phyloP scores from a whole-genome alignment of 2,329 filamentous ascomycete genomes.

The Sordariomycetes sp. region DNA sequence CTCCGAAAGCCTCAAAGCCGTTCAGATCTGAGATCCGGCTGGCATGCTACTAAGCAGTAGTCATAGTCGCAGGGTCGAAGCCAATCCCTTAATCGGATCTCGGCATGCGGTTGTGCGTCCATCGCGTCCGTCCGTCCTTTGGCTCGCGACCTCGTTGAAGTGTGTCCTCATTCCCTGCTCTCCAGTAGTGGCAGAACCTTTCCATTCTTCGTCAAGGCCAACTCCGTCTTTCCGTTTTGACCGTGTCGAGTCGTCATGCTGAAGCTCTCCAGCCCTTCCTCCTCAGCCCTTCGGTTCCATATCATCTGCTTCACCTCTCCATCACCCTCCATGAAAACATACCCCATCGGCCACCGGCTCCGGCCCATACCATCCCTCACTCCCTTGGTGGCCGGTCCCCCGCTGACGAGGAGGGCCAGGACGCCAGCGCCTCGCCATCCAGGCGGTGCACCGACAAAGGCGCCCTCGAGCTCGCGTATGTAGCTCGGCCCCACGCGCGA shows the following conservation, averaged over 20 bases:
- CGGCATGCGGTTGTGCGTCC: no score
- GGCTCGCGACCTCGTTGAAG: background rate
- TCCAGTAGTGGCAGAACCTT: constrained; percentile 18
- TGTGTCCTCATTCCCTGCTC: constrained; percentile 11
- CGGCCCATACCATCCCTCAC: constrained; percentile 62
- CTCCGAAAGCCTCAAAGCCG: no score
- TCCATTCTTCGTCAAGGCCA: constrained; percentile 45
- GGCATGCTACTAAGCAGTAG: no score
- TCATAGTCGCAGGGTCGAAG: no score
- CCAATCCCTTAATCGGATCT: no score
- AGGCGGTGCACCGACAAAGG: constrained; percentile 62
- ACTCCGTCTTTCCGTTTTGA: constrained; percentile 24
- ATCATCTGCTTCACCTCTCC: constrained; percentile 58
- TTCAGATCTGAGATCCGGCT: no score
- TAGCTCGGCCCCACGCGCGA: constrained; percentile 45
- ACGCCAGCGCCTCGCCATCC: constrained; percentile 60
- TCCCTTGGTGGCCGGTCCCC: constrained; percentile 66
- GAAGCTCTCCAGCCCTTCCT: constrained; percentile 52
- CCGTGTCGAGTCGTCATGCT: constrained; percentile 38
- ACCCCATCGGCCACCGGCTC: constrained; percentile 64
- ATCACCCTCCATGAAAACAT: constrained; percentile 48
- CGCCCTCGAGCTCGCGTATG: constrained; percentile 71
- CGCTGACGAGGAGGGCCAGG: constrained; percentile 62
- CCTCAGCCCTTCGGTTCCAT: constrained; percentile 60
- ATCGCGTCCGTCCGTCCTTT: no score